These are phyloP conservation scores for Candida nemodendra DNA, from an alignment of 805 yeast genomes.

Conservation along the genomic window DNA sequence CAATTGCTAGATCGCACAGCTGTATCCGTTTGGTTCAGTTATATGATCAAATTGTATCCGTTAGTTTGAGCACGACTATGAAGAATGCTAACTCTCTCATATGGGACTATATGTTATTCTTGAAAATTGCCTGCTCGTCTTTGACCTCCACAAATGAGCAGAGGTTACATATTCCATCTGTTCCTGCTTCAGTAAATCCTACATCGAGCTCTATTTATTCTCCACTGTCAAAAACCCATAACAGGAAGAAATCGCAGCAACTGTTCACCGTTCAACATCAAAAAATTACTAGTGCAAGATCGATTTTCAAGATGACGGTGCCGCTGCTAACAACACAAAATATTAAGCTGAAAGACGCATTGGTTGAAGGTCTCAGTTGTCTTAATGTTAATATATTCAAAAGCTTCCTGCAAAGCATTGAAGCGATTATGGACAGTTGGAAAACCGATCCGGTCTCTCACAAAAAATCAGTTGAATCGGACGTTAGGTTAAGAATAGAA, in stretches of 20 bases:
- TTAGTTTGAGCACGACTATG: constrained; percentile 41
- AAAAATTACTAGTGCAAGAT: constrained; percentile 87
- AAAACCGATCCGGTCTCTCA: constrained; percentile 42
- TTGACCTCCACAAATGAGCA: constrained; percentile 88
- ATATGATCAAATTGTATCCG: constrained; percentile 62
- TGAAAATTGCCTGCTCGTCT: constrained; percentile 90
- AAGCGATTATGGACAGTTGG: constrained; percentile 58
- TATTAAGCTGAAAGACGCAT: constrained; percentile 72
- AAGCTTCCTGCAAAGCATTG: constrained; percentile 75
- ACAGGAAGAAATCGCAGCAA: constrained; percentile 75
- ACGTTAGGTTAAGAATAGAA: constrained; percentile 57
- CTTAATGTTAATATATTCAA: constrained; percentile 86
- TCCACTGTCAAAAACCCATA: constrained; percentile 55
- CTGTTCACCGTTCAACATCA: constrained; percentile 83
- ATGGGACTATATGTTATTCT: constrained; percentile 57
- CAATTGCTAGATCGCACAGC: constrained; percentile 85
- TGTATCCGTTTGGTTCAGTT: constrained; percentile 87
- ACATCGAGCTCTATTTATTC: constrained; percentile 32
- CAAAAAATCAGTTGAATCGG: constrained; percentile 21
- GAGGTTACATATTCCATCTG: constrained; percentile 60
- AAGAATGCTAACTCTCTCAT: constrained; percentile 28
- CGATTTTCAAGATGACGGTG: constrained; percentile 82
- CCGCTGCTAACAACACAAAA: constrained; percentile 77
- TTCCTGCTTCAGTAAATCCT: constrained; percentile 13
- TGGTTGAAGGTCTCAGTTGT: constrained; percentile 85